A percentile compares a stretch with the other conserved stretches of the same genome.
Conservation (phyloP, 2,329 filamentous ascomycete genomes). For the Aspergillus udagawae region DNA sequence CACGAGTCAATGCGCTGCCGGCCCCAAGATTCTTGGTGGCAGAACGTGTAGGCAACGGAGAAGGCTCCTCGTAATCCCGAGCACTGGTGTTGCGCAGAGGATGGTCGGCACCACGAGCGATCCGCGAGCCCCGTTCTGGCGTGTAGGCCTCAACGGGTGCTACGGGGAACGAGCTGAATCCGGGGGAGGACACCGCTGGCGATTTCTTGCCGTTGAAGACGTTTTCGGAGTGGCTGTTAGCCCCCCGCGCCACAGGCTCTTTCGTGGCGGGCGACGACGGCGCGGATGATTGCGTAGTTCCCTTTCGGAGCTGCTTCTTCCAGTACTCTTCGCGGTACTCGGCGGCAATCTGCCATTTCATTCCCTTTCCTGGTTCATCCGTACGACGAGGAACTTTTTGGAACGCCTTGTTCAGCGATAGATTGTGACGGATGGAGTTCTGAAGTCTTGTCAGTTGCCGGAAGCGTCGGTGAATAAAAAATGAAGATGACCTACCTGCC, state of each 20-base stretch:
- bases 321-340: constrained; percentile 84
- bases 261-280: constrained; percentile 46
- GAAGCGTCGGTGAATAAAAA: neutral
- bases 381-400: constrained; percentile 88
- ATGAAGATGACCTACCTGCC: constrained; percentile 65
- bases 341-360: constrained; percentile 95
- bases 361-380: constrained; percentile 95
- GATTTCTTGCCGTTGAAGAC: constrained; percentile 39
- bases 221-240: constrained; percentile 38
- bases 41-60: constrained; percentile 36
- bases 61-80: constrained; percentile 40
- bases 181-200: constrained; percentile 37
- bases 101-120: constrained; percentile 26
- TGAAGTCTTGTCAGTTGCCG: constrained; percentile 31
- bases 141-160: constrained; percentile 45
- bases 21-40: constrained; percentile 24
- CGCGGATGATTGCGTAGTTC: constrained; percentile 39
- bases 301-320: constrained; percentile 55
- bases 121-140: constrained; percentile 43
- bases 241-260: constrained; percentile 36
- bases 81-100: constrained; percentile 29
- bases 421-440: constrained; percentile 95
- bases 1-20: constrained; percentile 27
- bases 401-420: constrained; percentile 92
- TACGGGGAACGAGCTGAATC: constrained; percentile 40